A percentile compares a stretch with the other conserved stretches of the same genome.
Evolutionary conservation across 192 early-diverging fungal species (phyloP).

Genomic region (Coemansia biformis): DNA sequence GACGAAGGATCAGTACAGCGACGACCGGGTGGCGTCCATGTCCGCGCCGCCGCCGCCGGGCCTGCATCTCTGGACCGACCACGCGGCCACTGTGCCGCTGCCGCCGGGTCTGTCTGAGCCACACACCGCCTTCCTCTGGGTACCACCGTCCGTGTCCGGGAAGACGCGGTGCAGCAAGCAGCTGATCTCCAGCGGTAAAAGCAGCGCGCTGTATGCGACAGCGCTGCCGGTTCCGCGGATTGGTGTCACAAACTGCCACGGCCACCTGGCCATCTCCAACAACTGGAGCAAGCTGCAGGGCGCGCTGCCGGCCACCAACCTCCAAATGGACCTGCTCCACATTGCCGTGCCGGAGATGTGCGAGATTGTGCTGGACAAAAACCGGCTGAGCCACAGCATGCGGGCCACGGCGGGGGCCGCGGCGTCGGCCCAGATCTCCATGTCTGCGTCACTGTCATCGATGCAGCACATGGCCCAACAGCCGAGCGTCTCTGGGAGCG

Average conservation of each 20-base stretch:
- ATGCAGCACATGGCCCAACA: constrained; percentile 5
- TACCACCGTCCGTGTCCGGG: constrained; percentile 18
- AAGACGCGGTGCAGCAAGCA: constrained; percentile 18
- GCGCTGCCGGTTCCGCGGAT: constrained; percentile 19
- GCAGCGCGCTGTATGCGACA: constrained; percentile 8
- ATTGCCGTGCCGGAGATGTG: constrained; percentile 26
- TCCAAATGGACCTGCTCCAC: constrained; percentile 27
- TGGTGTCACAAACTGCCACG: constrained; percentile 26
- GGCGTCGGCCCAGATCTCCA: constrained; percentile 7
- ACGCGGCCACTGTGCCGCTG: constrained; percentile 2
- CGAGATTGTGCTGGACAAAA: constrained; percentile 19
- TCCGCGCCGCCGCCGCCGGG: constrained; percentile 18
- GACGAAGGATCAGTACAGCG: constrained; percentile 26
- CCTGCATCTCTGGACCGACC: constrained; percentile 18
- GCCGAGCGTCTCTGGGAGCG: no score
- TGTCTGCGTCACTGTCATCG: constrained; percentile 8
- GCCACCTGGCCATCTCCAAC: constrained; percentile 29
- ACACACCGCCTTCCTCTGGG: constrained; percentile 30
- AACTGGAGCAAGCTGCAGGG: constrained; percentile 41
- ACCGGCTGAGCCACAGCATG: constrained; percentile 9
- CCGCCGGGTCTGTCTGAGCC: not conserved
- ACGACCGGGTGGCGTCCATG: constrained; percentile 12
- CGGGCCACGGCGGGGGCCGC: constrained; percentile 6
- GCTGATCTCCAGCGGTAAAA: constrained; percentile 13
- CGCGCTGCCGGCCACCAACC: constrained; percentile 9